Evolutionary conservation across 1,284 basidiomycete genomes (phyloP).

Genomic region (Ustilago tritici): DNA sequence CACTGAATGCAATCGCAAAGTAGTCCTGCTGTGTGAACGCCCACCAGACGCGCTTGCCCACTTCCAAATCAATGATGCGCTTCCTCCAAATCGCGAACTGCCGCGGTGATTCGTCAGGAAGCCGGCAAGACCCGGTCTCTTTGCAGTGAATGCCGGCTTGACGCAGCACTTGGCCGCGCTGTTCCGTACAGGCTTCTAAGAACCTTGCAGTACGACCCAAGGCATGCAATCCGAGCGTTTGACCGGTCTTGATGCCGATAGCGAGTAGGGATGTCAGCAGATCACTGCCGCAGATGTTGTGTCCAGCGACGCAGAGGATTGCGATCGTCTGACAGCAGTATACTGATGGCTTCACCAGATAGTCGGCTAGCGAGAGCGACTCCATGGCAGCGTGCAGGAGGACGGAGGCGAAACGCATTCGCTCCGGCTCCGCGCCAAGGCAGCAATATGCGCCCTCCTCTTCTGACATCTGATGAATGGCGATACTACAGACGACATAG

Average conservation of each 20-base stretch:
- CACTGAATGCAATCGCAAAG: conserved; percentile 55
- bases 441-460: conserved; percentile 38
- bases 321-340: conserved; percentile 55
- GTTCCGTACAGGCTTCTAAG: conserved; percentile 31
- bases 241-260: conserved; percentile 55
- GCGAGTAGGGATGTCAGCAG: conserved; percentile 51
- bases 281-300: conserved; percentile 56
- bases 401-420: conserved; percentile 26
- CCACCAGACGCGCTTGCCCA: conserved; percentile 59
- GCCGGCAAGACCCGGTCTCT: conserved; percentile 25
- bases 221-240: conserved; percentile 49
- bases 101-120: conserved; percentile 37
- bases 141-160: conserved; percentile 28
- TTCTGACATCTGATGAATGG: conserved; percentile 55
- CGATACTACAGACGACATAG: conserved; percentile 51
- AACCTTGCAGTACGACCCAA: conserved; percentile 42
- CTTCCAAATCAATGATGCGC: conserved; percentile 53
- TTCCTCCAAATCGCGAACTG: conserved; percentile 48
- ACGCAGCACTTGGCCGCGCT: conserved; percentile 29
- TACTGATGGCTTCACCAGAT: conserved; percentile 46
- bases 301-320: conserved; percentile 52
- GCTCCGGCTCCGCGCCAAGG: conserved; percentile 24
- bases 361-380: conserved; percentile 46
- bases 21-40: conserved; percentile 56
- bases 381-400: conserved; percentile 51